Evolutionary conservation across 495 filamentous ascomycete species (phyloP).

Genomic region (Aspergillus heteromorphus): DNA sequence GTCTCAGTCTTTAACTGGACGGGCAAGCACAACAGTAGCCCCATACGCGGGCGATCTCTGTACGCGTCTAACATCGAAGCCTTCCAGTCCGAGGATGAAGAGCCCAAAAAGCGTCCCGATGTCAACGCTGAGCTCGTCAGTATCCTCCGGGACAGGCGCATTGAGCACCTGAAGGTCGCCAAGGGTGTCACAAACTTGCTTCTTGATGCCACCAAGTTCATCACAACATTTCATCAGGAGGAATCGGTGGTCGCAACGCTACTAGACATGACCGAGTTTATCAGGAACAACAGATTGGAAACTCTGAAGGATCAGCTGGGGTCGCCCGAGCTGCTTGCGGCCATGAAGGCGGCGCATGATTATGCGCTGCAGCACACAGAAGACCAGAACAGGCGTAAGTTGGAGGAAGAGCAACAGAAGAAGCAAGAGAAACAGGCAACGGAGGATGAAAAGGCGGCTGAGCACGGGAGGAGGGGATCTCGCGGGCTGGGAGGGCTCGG

Average conservation of each 20-base stretch:
- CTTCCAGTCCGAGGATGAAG: conserved; percentile 1
- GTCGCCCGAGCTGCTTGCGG: neutral
- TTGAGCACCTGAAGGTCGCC: neutral
- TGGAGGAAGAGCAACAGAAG: neutral
- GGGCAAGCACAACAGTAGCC: conserved; percentile 10
- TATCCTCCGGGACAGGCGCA: conserved; percentile 1
- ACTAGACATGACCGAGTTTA: neutral
- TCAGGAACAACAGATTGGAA: neutral
- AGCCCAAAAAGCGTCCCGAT: neutral
- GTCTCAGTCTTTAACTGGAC: conserved; percentile 17
- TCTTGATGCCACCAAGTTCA: neutral
- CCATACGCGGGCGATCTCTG: conserved; percentile 9
- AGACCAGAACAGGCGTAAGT: neutral
- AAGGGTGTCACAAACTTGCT: neutral
- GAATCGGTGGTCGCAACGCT: neutral
- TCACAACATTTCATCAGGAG: neutral
- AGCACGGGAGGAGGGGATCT: neutral
- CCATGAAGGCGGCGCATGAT: neutral
- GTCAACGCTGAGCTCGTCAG: conserved; percentile 3
- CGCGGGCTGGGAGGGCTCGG: neutral
- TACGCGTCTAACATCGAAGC: conserved; percentile 11
- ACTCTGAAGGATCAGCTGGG: neutral
- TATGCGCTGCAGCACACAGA: neutral
- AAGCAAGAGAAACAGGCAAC: neutral
- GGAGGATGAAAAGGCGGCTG: neutral